These are phyloP conservation scores for Pyrenula massariospora DNA, from an alignment of 495 filamentous ascomycete genomes.

Conservation along the genomic window DNA sequence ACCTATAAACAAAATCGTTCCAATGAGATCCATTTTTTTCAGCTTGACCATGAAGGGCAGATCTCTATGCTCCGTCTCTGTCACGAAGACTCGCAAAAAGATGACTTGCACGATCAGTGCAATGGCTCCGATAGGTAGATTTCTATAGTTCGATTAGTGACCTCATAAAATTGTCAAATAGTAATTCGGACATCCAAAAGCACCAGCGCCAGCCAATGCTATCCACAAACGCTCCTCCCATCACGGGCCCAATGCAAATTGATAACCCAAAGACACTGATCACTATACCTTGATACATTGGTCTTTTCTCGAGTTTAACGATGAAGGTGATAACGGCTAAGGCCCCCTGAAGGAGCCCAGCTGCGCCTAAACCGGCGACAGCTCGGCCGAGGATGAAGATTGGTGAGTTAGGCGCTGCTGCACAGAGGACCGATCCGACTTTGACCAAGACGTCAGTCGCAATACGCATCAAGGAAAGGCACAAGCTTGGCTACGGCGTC, in stretches of 20 bases:
- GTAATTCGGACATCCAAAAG: no score
- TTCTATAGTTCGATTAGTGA: conserved; percentile 54
- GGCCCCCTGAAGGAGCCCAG: conserved; percentile 11
- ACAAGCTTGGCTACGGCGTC: no score
- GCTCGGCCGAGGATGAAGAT: no score
- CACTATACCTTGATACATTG: conserved; percentile 28
- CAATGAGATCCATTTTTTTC: conserved; percentile 13
- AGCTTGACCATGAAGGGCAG: conserved; percentile 1
- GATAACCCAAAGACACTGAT: conserved; percentile 35
- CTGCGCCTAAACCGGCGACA: conserved; percentile 51
- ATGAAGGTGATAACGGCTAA: conserved; percentile 16
- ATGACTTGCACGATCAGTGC: neutral
- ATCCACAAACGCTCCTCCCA: conserved; percentile 14
- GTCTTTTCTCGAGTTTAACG: conserved; percentile 5
- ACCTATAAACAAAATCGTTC: conserved; percentile 15
- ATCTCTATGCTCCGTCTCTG: conserved; percentile 16
- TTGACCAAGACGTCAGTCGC: no score
- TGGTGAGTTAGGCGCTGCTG: conserved; percentile 49
- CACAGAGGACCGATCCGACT: no score
- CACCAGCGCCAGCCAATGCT: conserved; percentile 47
- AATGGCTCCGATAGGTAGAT: conserved; percentile 18
- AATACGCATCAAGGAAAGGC: no score
- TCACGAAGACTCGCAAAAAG: conserved; percentile 9
- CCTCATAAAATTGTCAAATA: no score
- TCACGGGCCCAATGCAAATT: conserved; percentile 25